These are phyloP conservation scores for Coniochaeta hoffmannii DNA, from an alignment of 2,329 filamentous ascomycete species.

Conservation along the genomic window DNA sequence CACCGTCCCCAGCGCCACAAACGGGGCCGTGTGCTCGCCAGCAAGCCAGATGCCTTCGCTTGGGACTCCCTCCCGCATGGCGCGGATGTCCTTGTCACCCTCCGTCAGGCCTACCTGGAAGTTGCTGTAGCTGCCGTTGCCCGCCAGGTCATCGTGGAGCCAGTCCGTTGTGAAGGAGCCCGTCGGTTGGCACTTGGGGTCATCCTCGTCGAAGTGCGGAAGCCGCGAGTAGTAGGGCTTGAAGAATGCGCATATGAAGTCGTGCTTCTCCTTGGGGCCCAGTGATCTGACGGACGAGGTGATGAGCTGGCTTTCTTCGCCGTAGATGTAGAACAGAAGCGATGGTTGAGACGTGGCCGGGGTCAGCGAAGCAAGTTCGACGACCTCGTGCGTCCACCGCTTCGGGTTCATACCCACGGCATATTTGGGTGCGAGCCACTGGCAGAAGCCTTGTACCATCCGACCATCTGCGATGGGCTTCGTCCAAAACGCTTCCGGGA, in stretches of 20 bases:
- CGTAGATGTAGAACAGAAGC: slow-evolving; percentile 75
- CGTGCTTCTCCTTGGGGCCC: slow-evolving; percentile 34
- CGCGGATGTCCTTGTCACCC: slow-evolving; percentile 65
- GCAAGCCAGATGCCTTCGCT: slow-evolving; percentile 74
- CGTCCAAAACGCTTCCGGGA: slow-evolving; percentile 70
- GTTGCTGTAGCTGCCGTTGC: slow-evolving; percentile 77
- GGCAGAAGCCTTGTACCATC: slow-evolving; percentile 58
- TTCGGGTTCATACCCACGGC: slow-evolving; percentile 51
- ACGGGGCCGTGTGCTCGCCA: slow-evolving; percentile 85
- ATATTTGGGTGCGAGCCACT: slow-evolving; percentile 69
- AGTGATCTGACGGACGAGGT: slow-evolving; percentile 36
- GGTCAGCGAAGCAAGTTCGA: slow-evolving; percentile 67
- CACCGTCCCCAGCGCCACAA: slow-evolving; percentile 79
- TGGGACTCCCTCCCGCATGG: slow-evolving; percentile 54
- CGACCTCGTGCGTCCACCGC: slow-evolving; percentile 66
- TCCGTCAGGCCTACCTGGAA: slow-evolving; percentile 69
- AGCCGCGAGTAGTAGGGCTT: slow-evolving; percentile 70
- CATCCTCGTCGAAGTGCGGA: slow-evolving; percentile 52
- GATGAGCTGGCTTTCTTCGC: slow-evolving; percentile 50
- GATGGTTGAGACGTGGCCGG: slow-evolving; percentile 61
- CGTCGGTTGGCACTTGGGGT: slow-evolving; percentile 52
- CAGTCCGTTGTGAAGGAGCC: slow-evolving; percentile 66
- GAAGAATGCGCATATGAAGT: slow-evolving; percentile 59
- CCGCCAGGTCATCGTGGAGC: slow-evolving; percentile 71
- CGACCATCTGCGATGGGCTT: slow-evolving; percentile 28